Evolutionary conservation across 768 basidiomycete genomes (phyloP).

Genomic region (Russula griseocarnosa): DNA sequence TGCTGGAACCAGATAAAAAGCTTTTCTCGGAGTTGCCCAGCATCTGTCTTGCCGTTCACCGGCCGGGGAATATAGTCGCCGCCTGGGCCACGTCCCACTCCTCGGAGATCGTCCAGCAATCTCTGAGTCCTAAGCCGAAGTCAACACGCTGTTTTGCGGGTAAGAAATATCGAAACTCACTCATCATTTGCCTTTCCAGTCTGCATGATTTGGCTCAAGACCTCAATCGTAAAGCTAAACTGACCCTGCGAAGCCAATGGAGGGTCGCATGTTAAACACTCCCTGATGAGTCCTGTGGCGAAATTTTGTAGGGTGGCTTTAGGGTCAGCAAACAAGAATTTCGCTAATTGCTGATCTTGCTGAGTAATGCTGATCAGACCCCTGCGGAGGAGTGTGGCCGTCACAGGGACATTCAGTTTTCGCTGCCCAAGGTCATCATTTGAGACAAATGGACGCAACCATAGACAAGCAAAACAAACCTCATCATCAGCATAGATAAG

Average conservation of each 20-base stretch:
- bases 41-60: slow-evolving; percentile 63
- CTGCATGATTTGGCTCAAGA: slow-evolving; percentile 69
- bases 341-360: slow-evolving; percentile 88
- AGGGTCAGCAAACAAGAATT: slow-evolving; percentile 74
- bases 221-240: slow-evolving; percentile 75
- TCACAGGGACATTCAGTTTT: slow-evolving; percentile 94
- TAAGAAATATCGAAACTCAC: slow-evolving; percentile 45
- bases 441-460: background rate
- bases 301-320: slow-evolving; percentile 76
- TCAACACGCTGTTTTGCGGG: slow-evolving; percentile 12
- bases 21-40: slow-evolving; percentile 70
- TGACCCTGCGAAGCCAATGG: slow-evolving; percentile 77
- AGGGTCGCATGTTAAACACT: slow-evolving; percentile 77
- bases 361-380: slow-evolving; percentile 72
- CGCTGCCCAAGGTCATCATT: slow-evolving; percentile 49
- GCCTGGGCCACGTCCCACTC: slow-evolving; percentile 51
- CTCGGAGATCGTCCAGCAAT: slow-evolving; percentile 80
- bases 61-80: slow-evolving; percentile 38
- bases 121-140: slow-evolving; percentile 50
- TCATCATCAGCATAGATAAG: slow-evolving; percentile 94
- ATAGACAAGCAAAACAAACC: slow-evolving; percentile 45
- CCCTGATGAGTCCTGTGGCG: slow-evolving; percentile 76
- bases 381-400: slow-evolving; percentile 80
- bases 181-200: slow-evolving; percentile 79
- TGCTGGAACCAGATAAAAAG: slow-evolving; percentile 82